Base-by-base conservation (phyloP, 768 basidiomycete species). In the Albatrellus ellisii region DNA sequence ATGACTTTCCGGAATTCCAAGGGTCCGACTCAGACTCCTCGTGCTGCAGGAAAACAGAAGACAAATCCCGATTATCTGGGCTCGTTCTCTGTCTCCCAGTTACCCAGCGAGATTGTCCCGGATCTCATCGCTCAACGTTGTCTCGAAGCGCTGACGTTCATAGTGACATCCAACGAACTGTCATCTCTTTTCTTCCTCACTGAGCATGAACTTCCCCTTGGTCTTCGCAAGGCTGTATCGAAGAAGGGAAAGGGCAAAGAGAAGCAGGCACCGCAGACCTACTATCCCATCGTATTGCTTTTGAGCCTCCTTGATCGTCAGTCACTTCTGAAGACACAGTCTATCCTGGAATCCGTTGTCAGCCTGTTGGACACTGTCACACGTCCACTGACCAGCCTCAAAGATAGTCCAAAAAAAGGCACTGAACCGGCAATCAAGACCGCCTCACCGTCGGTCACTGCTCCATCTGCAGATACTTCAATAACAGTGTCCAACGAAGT, bases 171-270 rank as follows among this genome's bases (percentile, higher is more conserved):
- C 18, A 98, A 95, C 56, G 82, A 89, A 45, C 59, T 73, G 14
- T 85, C 87, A 1, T 83, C 91, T 1, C 61, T 88, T 14, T 98
- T 92, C 71, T 98, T 99, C 76, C 69, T 99, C 46, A 86, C 80
- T 1, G 95, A 99, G 59, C 90, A 97, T 50, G 95, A 99, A 50
- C 66, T 90, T 26, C 80, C 84, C 5, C 70, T 69, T n/a, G 81
- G 83, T 34, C 69, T 92, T 12, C 76, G 77, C 48, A 74, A 77
- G 50, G 59, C 67, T 10, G 61, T 69, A 6, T 73, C 73, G 15
- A 87, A 83, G 61, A 95, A 95, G 60, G 91, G 90, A 7, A 97
- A 95, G 61, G 92, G 89, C 17, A 97, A 95, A 59, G 92, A 97
- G 56, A 89, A 84, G 54, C 81, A 79, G 51, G 64, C 65, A 2